Base-by-base conservation (phyloP, 129 eudicot species). In the Ambrosia artemisiifolia region DNA sequence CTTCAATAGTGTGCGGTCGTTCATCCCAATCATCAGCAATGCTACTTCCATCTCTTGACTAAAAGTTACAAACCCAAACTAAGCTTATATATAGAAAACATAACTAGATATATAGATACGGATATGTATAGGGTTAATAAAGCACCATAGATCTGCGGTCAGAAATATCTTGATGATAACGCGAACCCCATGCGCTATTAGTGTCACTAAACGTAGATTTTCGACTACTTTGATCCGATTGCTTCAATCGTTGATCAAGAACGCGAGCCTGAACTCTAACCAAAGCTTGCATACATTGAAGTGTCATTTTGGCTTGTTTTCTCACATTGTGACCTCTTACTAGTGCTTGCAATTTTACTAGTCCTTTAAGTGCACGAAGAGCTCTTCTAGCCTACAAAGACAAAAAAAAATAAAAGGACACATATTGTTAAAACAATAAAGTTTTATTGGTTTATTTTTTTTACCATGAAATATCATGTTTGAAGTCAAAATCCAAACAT, bases 1-100 rank as follows among this genome's bases (percentile, higher is more conserved):
- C 91, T 71, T 90, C 89, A 35, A 90, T 69, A 59, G 95, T 90
- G 76, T 85, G 96, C 46, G 96, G 91, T 4, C 91, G 80, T 44
- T 90, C 96, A 72, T 87, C 94, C 95, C 95, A 90, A 51, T 90
- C 95, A 79, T 87, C 87, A 18, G 91, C 89, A 61, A 87, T 64
- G 81, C 91, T 87, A 53, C 91, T 87, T 72, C 89, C 91, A 54
- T 81, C 96, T 69, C 93, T 87, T 0, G 96, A 85, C 93, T 90
- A 72, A 74, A 47, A 33, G 78, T 67, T 48, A 50, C 48, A 62
- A 64, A 61, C 32, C 62, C 64, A 51, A 76, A 44, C 32, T 8
- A 62, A 67, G 67, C 19, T 30, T 10, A 7, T 10, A 7, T 18
- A 18, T 13, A 61, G n/a, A n/a, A 57, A 53, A 70, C 72, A 71